These are phyloP conservation scores for Sphagnum tenellum DNA, from an alignment of 225 moss, liverwort and hornwort species.

Conservation along the genomic window DNA sequence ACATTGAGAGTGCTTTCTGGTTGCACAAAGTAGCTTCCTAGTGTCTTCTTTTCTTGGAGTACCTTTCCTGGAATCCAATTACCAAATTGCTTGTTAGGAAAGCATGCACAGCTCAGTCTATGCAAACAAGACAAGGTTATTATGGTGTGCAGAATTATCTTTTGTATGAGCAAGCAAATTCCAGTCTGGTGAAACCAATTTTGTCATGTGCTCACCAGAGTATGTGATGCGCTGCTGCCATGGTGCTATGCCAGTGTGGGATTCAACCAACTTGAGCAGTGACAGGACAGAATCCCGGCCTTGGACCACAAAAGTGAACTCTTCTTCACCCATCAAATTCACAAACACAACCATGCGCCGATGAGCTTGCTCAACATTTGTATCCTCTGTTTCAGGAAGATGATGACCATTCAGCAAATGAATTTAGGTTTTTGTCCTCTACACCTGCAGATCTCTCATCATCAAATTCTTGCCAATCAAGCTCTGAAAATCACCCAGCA, in stretches of 20 bases:
- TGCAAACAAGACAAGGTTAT: no score
- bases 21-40: conserved; percentile 72
- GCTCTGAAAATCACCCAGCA: no score
- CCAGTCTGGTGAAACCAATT: no score
- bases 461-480: no score
- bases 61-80: conserved; percentile 45
- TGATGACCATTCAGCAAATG: no score
- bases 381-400: conserved; percentile 56
- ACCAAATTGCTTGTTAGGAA: not conserved
- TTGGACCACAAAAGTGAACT: conserved; percentile 74
- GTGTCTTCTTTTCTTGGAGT: conserved; percentile 65
- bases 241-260: conserved; percentile 59
- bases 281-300: conserved; percentile 72
- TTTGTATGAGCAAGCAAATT: no score
- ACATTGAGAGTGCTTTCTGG: conserved; percentile 66
- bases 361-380: conserved; percentile 70
- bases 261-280: conserved; percentile 57
- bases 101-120: no score
- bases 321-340: conserved; percentile 78
- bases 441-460: no score
- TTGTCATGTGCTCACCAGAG: conserved; percentile 34
- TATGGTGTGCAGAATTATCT: no score
- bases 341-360: conserved; percentile 85
- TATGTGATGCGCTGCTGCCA: conserved; percentile 83
- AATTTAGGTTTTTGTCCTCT: no score